Conservation (phyloP, 768 basidiomycete genomes). For the Suillus paluster region DNA sequence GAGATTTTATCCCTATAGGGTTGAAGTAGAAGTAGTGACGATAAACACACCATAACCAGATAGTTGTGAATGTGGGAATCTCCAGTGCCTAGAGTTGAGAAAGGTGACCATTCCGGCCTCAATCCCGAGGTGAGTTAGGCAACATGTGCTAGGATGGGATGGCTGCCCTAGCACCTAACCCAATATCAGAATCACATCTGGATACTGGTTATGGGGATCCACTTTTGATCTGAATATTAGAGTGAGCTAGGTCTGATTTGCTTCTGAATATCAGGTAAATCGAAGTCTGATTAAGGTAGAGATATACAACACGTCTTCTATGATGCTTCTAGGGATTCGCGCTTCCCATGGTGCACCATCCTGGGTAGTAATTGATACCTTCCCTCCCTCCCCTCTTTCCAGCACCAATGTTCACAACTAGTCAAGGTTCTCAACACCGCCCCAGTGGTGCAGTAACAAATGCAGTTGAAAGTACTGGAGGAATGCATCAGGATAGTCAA, state of each 20-base stretch:
- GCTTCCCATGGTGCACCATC: background rate
- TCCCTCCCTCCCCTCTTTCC: background rate
- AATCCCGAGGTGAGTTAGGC: background rate
- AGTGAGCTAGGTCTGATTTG: too few relatives aligned
- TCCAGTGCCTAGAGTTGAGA: background rate
- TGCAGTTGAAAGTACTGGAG: too few relatives aligned
- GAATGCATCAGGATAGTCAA: background rate
- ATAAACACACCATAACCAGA: too few relatives aligned
- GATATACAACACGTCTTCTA: background rate
- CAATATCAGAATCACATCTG: background rate
- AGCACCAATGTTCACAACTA: background rate
- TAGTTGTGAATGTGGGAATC: too few relatives aligned
- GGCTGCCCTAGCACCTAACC: background rate
- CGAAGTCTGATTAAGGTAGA: background rate
- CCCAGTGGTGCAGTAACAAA: background rate
- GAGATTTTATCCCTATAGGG: too few relatives aligned
- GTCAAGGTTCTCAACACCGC: background rate
- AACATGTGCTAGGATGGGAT: background rate
- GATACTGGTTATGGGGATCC: background rate
- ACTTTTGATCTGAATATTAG: too few relatives aligned
- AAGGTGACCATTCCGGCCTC: background rate
- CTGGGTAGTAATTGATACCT: background rate
- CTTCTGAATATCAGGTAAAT: background rate
- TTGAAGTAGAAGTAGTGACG: too few relatives aligned
- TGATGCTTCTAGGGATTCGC: background rate